Conservation (phyloP, 1,284 basidiomycete genomes). For the Sporisorium sorghi region DNA sequence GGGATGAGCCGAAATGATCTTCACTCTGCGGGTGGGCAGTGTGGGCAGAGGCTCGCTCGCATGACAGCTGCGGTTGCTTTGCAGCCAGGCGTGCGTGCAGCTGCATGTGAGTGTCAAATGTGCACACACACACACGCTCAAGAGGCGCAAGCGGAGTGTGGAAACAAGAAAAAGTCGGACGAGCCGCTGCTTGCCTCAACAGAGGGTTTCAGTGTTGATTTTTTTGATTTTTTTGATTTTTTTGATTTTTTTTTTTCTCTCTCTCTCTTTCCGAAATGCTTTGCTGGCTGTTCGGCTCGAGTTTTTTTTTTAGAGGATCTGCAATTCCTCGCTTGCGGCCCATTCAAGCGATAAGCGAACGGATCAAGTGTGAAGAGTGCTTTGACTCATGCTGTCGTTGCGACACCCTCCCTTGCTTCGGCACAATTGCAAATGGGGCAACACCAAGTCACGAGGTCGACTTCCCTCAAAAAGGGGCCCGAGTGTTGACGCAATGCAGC, state of each 20-base stretch:
- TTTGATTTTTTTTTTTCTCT: too few species aligned
- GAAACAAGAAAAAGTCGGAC: neutral
- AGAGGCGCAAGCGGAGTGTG: neutral
- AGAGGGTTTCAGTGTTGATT: too few species aligned
- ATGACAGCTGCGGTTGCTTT: neutral
- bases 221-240: too few species aligned
- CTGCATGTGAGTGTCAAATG: constrained; percentile 1
- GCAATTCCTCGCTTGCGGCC: neutral
- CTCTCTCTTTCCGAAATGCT: neutral
- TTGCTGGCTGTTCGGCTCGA: neutral
- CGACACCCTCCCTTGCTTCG: too few species aligned
- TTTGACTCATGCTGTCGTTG: too few species aligned
- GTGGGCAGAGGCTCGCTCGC: neutral
- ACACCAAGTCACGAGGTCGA: neutral
- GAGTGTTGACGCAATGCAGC: neutral
- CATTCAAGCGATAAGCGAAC: neutral
- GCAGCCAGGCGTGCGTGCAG: neutral
- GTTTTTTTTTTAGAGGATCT: neutral
- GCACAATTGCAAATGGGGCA: too few species aligned
- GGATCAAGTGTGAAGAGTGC: neutral
- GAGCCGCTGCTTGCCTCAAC: neutral
- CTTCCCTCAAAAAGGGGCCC: too few species aligned
- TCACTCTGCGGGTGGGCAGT: neutral
- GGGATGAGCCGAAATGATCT: too few species aligned
- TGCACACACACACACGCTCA: too few species aligned